Evolutionary conservation across 768 basidiomycete genomes (phyloP).

Genomic region (Podaxis sp.): DNA sequence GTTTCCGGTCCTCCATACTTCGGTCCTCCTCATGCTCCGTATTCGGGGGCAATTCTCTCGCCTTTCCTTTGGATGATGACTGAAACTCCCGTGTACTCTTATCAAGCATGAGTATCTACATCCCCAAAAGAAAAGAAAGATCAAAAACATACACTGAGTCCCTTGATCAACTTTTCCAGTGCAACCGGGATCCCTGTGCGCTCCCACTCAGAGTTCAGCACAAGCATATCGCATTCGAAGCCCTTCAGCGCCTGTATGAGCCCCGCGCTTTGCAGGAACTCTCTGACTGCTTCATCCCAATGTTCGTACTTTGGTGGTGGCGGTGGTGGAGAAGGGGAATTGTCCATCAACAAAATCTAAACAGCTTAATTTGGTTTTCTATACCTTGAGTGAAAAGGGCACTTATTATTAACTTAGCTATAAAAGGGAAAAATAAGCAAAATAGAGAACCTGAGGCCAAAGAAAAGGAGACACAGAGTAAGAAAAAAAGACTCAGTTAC

Average conservation of each 20-base stretch:
- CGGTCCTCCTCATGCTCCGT: slow-evolving; percentile 13
- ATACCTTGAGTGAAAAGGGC: too few relatives aligned
- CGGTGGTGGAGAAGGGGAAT: slow-evolving; percentile 12
- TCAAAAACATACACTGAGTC: slow-evolving; percentile 18
- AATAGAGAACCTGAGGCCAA: too few relatives aligned
- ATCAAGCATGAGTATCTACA: slow-evolving; percentile 20
- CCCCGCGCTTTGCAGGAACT: slow-evolving; percentile 54
- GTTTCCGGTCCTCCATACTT: slow-evolving; percentile 64
- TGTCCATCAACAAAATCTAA: too few relatives aligned
- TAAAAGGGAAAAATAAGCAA: too few relatives aligned
- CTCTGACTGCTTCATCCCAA: slow-evolving; percentile 59
- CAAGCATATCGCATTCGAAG: slow-evolving; percentile 68
- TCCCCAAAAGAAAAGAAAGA: slow-evolving; percentile 1
- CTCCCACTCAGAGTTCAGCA: slow-evolving; percentile 70
- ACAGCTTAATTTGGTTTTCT: too few relatives aligned
- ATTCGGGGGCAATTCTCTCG: slow-evolving; percentile 3
- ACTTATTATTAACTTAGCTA: too few relatives aligned
- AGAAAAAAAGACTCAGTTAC: too few relatives aligned
- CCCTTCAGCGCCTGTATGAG: slow-evolving; percentile 58
- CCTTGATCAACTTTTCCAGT: slow-evolving; percentile 46
- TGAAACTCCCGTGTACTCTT: slow-evolving; percentile 21
- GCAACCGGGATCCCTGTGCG: slow-evolving; percentile 53
- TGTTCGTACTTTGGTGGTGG: slow-evolving; percentile 41
- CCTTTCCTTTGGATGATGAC: slow-evolving; percentile 11
- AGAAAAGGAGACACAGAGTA: too few relatives aligned